phyloP scores from a whole-genome alignment of 2,329 filamentous ascomycete genomes.

The Ophiostoma sp. region DNA sequence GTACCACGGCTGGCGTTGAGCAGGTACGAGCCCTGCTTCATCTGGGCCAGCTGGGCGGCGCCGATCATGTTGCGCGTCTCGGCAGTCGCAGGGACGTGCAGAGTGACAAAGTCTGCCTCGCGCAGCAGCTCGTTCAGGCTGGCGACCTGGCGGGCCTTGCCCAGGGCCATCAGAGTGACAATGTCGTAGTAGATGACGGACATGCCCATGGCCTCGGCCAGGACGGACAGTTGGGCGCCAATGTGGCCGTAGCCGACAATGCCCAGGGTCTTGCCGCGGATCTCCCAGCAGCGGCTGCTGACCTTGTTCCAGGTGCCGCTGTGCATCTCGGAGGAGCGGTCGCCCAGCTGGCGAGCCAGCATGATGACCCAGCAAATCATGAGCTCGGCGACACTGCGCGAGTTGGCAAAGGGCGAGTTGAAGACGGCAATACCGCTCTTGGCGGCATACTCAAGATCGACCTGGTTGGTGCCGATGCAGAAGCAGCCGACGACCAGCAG shows the following conservation, averaged over 20 bases:
- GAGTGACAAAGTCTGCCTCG: slow-evolving; percentile 83
- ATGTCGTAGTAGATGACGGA: slow-evolving; percentile 96
- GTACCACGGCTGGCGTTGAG: slow-evolving; percentile 94
- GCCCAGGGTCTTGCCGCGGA: slow-evolving; percentile 91
- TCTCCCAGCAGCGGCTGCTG: slow-evolving; percentile 94
- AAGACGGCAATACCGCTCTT: slow-evolving; percentile 90
- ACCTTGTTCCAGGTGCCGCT: slow-evolving; percentile 97
- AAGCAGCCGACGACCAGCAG: slow-evolving; percentile 96
- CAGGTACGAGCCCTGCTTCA: slow-evolving; percentile 89
- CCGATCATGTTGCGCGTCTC: slow-evolving; percentile 94
- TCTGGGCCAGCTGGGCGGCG: slow-evolving; percentile 69
- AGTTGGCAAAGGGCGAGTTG: slow-evolving; percentile 98
- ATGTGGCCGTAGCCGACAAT: slow-evolving; percentile 98
- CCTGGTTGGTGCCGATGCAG: slow-evolving; percentile 97
- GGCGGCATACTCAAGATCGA: slow-evolving; percentile 78
- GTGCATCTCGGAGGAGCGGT: slow-evolving; percentile 93
- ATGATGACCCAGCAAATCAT: slow-evolving; percentile 91
- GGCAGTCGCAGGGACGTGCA: slow-evolving; percentile 87
- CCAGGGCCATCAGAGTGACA: slow-evolving; percentile 87
- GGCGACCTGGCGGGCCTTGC: slow-evolving; percentile 77
- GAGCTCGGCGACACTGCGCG: slow-evolving; percentile 89
- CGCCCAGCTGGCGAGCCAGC: slow-evolving; percentile 84
- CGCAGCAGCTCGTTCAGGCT: slow-evolving; percentile 70
- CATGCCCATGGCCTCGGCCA: slow-evolving; percentile 98
- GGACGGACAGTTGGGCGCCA: slow-evolving; percentile 87